These are phyloP conservation scores for Fraxinus cuspidata DNA, from an alignment of 257 asterid species.

Conservation along the genomic window DNA sequence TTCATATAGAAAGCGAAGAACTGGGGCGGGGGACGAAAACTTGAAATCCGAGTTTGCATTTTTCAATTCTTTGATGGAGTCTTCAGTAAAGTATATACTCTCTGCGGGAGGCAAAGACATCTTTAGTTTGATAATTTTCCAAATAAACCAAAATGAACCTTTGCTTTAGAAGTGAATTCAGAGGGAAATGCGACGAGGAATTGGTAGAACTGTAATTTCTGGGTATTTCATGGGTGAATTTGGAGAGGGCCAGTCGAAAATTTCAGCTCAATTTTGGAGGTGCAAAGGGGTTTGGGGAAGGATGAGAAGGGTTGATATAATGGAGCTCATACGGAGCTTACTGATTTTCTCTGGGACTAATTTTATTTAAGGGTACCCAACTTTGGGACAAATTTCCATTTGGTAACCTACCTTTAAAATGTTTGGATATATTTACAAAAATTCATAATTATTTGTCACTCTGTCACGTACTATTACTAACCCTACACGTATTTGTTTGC, in stretches of 20 bases:
- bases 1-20: slow-evolving; percentile 81
- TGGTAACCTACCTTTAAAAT: too few species aligned
- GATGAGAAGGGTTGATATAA: slow-evolving; percentile 3
- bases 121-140: slow-evolving; percentile 4
- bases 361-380: too few species aligned
- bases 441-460: too few species aligned
- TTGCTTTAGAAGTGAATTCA: slow-evolving; percentile 20
- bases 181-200: slow-evolving; percentile 18
- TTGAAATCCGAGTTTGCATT: slow-evolving; percentile 64
- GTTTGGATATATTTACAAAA: too few species aligned
- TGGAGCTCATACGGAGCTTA: not conserved
- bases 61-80: slow-evolving; percentile 64
- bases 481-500: too few species aligned
- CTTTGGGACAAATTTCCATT: too few species aligned
- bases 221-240: slow-evolving; percentile 29
- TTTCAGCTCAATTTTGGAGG: slow-evolving; percentile 36
- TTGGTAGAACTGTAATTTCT: slow-evolving; percentile 21
- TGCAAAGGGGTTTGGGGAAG: slow-evolving; percentile 38
- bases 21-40: slow-evolving; percentile 57
- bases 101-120: slow-evolving; percentile 74
- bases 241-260: slow-evolving; percentile 25
- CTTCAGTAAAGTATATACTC: slow-evolving; percentile 67
- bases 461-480: too few species aligned
- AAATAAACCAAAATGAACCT: slow-evolving; percentile 19
- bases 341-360: too few species aligned